Evolutionary conservation across 1,139 yeast species (phyloP).

Genomic region (Hansenula anomala): DNA sequence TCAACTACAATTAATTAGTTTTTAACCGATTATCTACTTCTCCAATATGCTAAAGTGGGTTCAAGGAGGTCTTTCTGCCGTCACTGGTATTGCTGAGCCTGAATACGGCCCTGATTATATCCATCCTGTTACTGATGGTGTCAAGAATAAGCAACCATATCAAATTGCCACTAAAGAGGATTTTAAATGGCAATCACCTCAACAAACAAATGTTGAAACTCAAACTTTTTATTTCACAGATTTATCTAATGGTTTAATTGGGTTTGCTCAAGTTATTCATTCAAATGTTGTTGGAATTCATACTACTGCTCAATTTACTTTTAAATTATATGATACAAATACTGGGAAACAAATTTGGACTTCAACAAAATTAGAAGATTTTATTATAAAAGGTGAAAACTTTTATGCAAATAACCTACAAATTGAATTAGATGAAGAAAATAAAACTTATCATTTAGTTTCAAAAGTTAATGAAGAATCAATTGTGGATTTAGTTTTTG

Average conservation of each 20-base stretch:
- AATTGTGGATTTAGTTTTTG: conserved; percentile 64
- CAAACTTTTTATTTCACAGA: conserved; percentile 84
- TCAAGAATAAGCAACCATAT: conserved; percentile 50
- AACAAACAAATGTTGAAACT: conserved; percentile 89
- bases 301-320: conserved; percentile 93
- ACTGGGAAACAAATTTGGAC: conserved; percentile 60
- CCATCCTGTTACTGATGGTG: conserved; percentile 69
- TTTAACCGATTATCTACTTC: too few species aligned
- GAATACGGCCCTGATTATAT: conserved; percentile 92
- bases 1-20: too few species aligned
- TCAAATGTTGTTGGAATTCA: conserved; percentile 86
- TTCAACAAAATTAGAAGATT: conserved; percentile 81
- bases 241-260: conserved; percentile 57
- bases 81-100: conserved; percentile 96
- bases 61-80: conserved; percentile 84
- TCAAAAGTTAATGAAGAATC: conserved; percentile 67
- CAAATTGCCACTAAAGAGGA: conserved; percentile 57
- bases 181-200: conserved; percentile 70
- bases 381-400: conserved; percentile 69
- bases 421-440: conserved; percentile 56
- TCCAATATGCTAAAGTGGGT: conserved; percentile 70
- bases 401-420: conserved; percentile 71
- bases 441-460: conserved; percentile 50
- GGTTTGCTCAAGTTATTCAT: conserved; percentile 93
- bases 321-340: conserved; percentile 54